Conservation (phyloP, 2,329 filamentous ascomycete species). For the Talaromyces islandicus region DNA sequence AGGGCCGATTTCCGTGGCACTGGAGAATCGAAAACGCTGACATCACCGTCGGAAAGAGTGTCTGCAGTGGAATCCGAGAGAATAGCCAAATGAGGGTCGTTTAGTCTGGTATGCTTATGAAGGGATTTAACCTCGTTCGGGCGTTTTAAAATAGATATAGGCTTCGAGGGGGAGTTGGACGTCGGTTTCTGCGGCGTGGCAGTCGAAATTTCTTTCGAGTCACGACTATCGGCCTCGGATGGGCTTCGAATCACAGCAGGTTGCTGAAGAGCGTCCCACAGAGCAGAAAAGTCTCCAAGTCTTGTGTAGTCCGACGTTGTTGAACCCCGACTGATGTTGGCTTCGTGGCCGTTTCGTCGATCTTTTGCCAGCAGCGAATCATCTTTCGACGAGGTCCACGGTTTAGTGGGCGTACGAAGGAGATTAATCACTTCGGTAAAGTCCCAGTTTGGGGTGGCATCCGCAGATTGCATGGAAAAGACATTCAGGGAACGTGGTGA, state of each 20-base stretch:
- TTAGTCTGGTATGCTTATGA: not conserved
- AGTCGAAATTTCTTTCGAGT: not conserved
- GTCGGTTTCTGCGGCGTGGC: not conserved
- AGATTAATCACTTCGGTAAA: slow-evolving; percentile 41
- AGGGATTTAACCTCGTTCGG: not conserved
- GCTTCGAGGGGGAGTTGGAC: not conserved
- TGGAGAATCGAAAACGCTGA: slow-evolving; percentile 26
- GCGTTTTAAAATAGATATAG: slow-evolving; percentile 18
- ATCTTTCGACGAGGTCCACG: not conserved
- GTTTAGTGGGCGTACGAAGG: slow-evolving; percentile 28
- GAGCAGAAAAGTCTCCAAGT: slow-evolving; percentile 39
- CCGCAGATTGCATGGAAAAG: slow-evolving; percentile 25
- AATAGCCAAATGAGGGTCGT: slow-evolving; percentile 11
- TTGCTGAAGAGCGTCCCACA: slow-evolving; percentile 36
- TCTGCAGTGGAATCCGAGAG: slow-evolving; percentile 23
- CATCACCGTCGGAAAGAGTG: slow-evolving; percentile 24
- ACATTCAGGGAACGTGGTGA: not conserved
- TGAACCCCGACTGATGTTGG: not conserved
- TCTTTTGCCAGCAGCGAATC: slow-evolving; percentile 7
- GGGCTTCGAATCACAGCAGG: not conserved
- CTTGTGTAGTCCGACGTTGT: slow-evolving; percentile 12
- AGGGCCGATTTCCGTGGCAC: slow-evolving; percentile 14
- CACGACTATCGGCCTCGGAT: not conserved
- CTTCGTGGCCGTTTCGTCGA: slow-evolving; percentile 8
- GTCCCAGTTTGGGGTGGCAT: slow-evolving; percentile 36